A percentile compares a stretch with the other conserved stretches of the same genome.
phyloP scores from a whole-genome alignment of 2,329 filamentous ascomycete genomes.

The Xylaria polymorpha region DNA sequence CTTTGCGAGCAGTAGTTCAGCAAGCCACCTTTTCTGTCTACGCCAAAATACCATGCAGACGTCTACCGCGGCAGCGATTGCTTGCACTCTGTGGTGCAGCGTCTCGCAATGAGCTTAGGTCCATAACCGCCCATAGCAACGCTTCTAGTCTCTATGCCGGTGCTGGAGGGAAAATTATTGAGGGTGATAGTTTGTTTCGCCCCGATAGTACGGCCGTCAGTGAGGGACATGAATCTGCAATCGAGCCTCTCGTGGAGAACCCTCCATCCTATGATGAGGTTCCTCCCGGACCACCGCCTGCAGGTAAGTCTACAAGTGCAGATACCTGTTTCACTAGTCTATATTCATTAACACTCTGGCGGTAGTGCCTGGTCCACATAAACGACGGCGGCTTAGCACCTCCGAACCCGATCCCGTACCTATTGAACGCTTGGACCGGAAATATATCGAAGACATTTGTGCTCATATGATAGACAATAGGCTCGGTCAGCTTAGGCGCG shows the following conservation, averaged over 20 bases:
- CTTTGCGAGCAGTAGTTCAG: slow-evolving; percentile 30
- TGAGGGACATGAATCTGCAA: slow-evolving; percentile 19
- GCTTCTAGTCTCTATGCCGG: slow-evolving; percentile 35
- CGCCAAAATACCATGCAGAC: slow-evolving; percentile 31
- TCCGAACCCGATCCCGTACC: slow-evolving; percentile 15
- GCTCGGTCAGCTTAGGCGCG: slow-evolving; percentile 31
- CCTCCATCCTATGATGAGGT: slow-evolving; percentile 38
- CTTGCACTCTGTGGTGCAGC: slow-evolving; percentile 33
- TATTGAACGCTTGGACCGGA: slow-evolving; percentile 27
- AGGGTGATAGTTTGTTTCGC: slow-evolving; percentile 28
- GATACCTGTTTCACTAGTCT: slow-evolving; percentile 1
- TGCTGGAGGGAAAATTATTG: slow-evolving; percentile 33
- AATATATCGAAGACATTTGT: slow-evolving; percentile 40
- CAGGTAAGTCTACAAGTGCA: slow-evolving; percentile 27
- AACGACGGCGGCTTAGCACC: slow-evolving; percentile 29
- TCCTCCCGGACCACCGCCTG: slow-evolving; percentile 25
- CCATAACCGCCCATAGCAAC: slow-evolving; percentile 32
- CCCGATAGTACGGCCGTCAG: slow-evolving; percentile 9
- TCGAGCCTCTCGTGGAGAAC: slow-evolving; percentile 29
- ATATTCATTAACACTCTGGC: slow-evolving; percentile 18
- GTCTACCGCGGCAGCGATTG: slow-evolving; percentile 31
- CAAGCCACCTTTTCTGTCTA: slow-evolving; percentile 35
- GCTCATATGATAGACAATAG: slow-evolving; percentile 34
- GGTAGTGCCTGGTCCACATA: slow-evolving; percentile 19
- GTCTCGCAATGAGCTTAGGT: slow-evolving; percentile 33